phyloP scores from a whole-genome alignment of 306 rosid genomes.

The Begonia loranthoides region DNA sequence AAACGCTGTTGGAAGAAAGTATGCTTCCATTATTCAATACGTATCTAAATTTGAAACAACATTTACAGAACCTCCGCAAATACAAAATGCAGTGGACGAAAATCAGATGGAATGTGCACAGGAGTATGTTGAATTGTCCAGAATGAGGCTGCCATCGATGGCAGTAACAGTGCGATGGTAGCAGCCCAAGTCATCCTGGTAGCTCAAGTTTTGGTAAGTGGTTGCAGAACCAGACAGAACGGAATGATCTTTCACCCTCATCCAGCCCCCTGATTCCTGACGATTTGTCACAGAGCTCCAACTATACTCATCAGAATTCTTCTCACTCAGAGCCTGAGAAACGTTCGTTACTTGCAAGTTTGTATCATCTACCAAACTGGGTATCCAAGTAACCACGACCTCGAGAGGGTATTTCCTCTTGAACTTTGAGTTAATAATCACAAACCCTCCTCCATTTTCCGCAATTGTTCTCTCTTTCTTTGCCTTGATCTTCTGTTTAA shows the following conservation, averaged over 20 bases:
- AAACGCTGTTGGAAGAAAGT: too few relatives aligned
- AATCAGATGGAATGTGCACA: background rate
- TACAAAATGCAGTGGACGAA: background rate
- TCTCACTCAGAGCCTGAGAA: conserved; percentile 37
- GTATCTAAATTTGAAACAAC: too few relatives aligned
- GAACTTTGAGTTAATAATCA: conserved; percentile 14
- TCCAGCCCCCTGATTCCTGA: conserved; percentile 66
- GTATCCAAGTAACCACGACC: conserved; percentile 19
- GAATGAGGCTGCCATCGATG: conserved; percentile 22
- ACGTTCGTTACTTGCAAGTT: conserved; percentile 34
- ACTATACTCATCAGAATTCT: conserved; percentile 3
- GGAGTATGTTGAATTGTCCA: conserved; percentile 17
- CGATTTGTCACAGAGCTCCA: conserved; percentile 13
- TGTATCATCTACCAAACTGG: conserved; percentile 17
- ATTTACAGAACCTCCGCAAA: too few relatives aligned
- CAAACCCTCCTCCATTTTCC: conserved; percentile 9
- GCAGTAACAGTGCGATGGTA: conserved; percentile 27
- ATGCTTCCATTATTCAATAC: too few relatives aligned
- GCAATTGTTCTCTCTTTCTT: conserved; percentile 20
- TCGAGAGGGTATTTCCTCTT: conserved; percentile 36
- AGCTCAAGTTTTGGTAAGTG: conserved; percentile 32
- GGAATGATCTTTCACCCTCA: conserved; percentile 55
- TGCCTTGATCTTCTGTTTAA: conserved; percentile 31
- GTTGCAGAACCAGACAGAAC: conserved; percentile 43
- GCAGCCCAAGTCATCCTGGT: conserved; percentile 23